Evolutionary conservation across 495 filamentous ascomycete genomes (phyloP).

Genomic region (Melanomma pulvis-pyrius): DNA sequence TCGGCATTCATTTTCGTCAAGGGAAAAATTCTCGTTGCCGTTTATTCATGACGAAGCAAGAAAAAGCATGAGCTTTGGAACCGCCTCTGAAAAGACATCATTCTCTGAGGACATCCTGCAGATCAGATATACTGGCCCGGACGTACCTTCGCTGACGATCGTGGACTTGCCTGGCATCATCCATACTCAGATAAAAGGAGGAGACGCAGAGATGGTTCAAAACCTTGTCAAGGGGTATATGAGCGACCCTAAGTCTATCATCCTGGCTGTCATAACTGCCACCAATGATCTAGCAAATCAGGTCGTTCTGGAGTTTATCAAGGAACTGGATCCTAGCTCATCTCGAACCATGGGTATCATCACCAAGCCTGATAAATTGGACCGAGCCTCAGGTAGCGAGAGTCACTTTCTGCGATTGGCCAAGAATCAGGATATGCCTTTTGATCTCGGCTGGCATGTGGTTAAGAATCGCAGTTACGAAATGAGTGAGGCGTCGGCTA

Average conservation of each 20-base stretch:
- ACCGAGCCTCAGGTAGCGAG: slow-evolving; percentile 37
- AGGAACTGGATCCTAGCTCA: slow-evolving; percentile 33
- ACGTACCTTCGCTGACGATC: slow-evolving; percentile 21
- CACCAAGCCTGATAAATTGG: slow-evolving; percentile 44
- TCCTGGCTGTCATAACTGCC: slow-evolving; percentile 42
- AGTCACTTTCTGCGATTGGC: slow-evolving; percentile 32
- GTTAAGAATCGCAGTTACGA: slow-evolving; percentile 38
- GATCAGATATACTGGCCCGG: slow-evolving; percentile 32
- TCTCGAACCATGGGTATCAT: slow-evolving; percentile 44
- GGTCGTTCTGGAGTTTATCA: slow-evolving; percentile 23
- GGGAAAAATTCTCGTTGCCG: slow-evolving; percentile 36
- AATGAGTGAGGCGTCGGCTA: slow-evolving; percentile 7
- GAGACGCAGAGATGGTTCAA: slow-evolving; percentile 35
- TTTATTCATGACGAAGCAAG: slow-evolving; percentile 38
- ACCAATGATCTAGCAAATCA: slow-evolving; percentile 41
- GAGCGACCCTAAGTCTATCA: slow-evolving; percentile 35
- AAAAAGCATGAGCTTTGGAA: slow-evolving; percentile 29
- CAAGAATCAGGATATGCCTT: slow-evolving; percentile 27
- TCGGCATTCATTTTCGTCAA: slow-evolving; percentile 11
- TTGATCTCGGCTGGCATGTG: slow-evolving; percentile 44
- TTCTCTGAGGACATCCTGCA: slow-evolving; percentile 24
- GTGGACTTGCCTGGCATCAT: slow-evolving; percentile 31
- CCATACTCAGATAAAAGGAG: slow-evolving; percentile 18
- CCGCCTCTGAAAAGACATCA: background rate
- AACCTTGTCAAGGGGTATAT: slow-evolving; percentile 37